phyloP scores from a whole-genome alignment of 768 basidiomycete genomes.

The Panaeolus papilionaceus region DNA sequence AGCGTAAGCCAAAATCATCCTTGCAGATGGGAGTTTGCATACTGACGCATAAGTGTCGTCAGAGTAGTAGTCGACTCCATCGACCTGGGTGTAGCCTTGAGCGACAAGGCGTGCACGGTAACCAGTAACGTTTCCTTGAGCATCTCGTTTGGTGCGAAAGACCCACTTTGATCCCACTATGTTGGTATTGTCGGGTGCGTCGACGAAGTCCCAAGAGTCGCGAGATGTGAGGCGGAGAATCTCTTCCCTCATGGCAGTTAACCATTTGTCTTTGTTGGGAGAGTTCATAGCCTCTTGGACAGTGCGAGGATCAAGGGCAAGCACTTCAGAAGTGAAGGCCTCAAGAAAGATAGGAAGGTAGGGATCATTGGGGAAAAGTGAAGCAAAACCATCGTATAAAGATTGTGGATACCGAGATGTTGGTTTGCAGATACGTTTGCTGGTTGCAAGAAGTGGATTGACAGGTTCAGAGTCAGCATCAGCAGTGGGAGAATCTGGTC shows the following conservation, averaged over 20 bases:
- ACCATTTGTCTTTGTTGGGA: not conserved
- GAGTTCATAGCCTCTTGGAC: not conserved
- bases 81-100: slow-evolving; percentile 33
- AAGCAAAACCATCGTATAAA: not conserved
- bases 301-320: no score
- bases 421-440: not conserved
- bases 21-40: not conserved
- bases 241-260: not conserved
- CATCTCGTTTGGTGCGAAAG: slow-evolving; percentile 39
- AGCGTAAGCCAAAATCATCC: slow-evolving; percentile 15
- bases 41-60: slow-evolving; percentile 36
- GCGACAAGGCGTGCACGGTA: slow-evolving; percentile 36
- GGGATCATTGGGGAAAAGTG: not conserved
- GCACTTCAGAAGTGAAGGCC: no score
- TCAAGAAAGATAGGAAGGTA: not conserved
- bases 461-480: not conserved
- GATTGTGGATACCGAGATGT: not conserved
- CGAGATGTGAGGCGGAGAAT: not conserved
- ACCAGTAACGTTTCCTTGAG: slow-evolving; percentile 30
- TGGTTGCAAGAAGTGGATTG: not conserved
- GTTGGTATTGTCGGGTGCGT: slow-evolving; percentile 25
- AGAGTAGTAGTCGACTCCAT: slow-evolving; percentile 40
- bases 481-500: not conserved
- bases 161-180: slow-evolving; percentile 37
- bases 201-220: not conserved